phyloP scores from a whole-genome alignment of 2,329 filamentous ascomycete species.

The Escovopsis sp. region DNA sequence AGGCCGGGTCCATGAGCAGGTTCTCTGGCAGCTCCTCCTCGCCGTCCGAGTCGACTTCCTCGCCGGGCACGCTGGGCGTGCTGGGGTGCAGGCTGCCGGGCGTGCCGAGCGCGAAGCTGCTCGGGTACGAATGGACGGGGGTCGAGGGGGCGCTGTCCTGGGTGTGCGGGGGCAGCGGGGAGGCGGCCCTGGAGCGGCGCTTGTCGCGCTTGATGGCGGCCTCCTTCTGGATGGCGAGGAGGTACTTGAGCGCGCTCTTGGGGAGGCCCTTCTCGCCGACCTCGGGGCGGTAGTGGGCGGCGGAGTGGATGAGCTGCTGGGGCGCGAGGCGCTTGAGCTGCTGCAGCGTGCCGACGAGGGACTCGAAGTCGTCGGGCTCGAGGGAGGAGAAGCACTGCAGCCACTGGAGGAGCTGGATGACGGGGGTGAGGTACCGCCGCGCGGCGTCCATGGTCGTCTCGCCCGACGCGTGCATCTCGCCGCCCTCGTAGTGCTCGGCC shows the following conservation, averaged over 20 bases:
- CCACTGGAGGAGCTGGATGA: conserved; percentile 93
- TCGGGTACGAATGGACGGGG: conserved; percentile 23
- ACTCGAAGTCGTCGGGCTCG: conserved; percentile 70
- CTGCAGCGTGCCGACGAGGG: conserved; percentile 74
- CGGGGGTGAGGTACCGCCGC: conserved; percentile 69
- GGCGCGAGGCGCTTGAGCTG: conserved; percentile 75
- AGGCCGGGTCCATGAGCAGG: conserved; percentile 71
- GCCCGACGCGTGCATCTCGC: conserved; percentile 70
- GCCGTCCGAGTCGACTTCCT: conserved; percentile 27
- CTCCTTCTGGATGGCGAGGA: conserved; percentile 67
- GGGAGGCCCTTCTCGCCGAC: conserved; percentile 87
- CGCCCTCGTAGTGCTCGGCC: conserved; percentile 89
- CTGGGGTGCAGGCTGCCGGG: conserved; percentile 26
- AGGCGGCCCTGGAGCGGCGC: conserved; percentile 31
- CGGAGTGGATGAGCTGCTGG: conserved; percentile 80
- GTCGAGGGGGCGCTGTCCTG: conserved; percentile 29
- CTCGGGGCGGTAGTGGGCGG: conserved; percentile 85
- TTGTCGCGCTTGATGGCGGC: conserved; percentile 44
- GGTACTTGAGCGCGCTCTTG: conserved; percentile 77
- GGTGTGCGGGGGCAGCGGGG: conserved; percentile 25
- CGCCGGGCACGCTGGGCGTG: conserved; percentile 22
- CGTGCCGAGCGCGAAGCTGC: conserved; percentile 29
- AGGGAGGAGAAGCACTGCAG: conserved; percentile 94
- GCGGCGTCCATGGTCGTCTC: conserved; percentile 79
- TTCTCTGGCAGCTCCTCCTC: conserved; percentile 52